phyloP scores from a whole-genome alignment of 164 flowering plant species.

The Echeveria elegans region DNA sequence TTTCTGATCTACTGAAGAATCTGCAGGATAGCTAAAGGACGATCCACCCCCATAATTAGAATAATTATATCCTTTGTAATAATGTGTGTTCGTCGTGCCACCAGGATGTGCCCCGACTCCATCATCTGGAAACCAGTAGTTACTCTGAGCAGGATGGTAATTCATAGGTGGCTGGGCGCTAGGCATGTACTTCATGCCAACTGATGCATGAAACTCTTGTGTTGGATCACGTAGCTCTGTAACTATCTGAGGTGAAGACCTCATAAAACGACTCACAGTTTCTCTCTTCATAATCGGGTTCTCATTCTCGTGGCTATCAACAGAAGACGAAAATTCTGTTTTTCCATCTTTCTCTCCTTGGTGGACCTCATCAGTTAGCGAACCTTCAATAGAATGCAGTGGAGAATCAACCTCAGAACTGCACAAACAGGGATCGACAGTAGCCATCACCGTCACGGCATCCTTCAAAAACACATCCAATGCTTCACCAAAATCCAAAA shows the following conservation, averaged over 20 bases:
- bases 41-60: neutral
- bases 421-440: too few species aligned
- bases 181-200: neutral
- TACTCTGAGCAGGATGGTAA: too few species aligned
- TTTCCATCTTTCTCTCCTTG: neutral
- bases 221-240: neutral
- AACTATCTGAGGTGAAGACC: neutral
- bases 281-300: neutral
- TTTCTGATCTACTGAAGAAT: neutral
- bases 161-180: neutral
- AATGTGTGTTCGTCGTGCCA: neutral
- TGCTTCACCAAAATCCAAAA: conserved; percentile 11
- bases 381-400: neutral
- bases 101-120: neutral
- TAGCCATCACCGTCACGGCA: neutral
- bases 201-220: neutral
- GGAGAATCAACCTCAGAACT: conserved; percentile 3
- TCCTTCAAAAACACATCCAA: conserved; percentile 13
- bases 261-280: neutral
- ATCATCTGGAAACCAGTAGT: neutral
- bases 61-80: neutral
- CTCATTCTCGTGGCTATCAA: neutral
- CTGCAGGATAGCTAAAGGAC: neutral
- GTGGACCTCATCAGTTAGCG: neutral
- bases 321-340: neutral